Base-by-base conservation (phyloP, 805 yeast species). In the Starmera quercuum region DNA sequence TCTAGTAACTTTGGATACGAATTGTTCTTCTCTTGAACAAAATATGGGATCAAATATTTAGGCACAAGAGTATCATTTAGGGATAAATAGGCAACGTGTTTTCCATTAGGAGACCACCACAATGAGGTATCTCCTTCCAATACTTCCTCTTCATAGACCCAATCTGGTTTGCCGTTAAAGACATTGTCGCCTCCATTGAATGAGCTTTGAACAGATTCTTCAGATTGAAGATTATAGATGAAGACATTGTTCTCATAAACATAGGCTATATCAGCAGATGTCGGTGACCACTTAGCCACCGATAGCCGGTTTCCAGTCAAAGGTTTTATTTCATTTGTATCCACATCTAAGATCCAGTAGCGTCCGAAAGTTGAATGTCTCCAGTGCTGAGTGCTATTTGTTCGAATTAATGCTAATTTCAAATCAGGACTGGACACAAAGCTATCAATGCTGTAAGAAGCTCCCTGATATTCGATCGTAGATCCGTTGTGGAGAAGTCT, bases 101-200 rank as follows among this genome's bases (percentile, higher is more conserved):
- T 60, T 10, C 90, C 87, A 27, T 64, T 56, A 7, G 84, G 84
- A 5, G 95, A 80, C 95, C 95, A 87, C 95, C 95, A 86, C 31
- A 85, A 44, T 1, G 88, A 84, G 16, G 68, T 58, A 45, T 79
- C 86, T 17, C 73, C 69, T 23, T 73, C 75, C 34, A 83, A 68
- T 1, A 86, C 92, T 56, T 86, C 96, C 45, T 86, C 96, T 51
- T 87, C 96, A 46, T 86, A 86, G 7, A 85, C 94, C 96, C 96
- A 86, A 51, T 86, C 95, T 0, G 95, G 94, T 40, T 79, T 78
- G 3, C 95, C 96, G 51, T 87, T 82, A 58, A 86, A 85, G 7
- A 84, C 64, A 41, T 74, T 68, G 2, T 64, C 68, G 22, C 78
- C 76, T 12, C 95, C 95, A 48, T 83, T 92, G 26, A 40, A 39